Percentiles rank a stretch among this genome's conserved stretches.
Conservation (phyloP, 2,329 filamentous ascomycete species). For the Colletotrichum siamense region DNA sequence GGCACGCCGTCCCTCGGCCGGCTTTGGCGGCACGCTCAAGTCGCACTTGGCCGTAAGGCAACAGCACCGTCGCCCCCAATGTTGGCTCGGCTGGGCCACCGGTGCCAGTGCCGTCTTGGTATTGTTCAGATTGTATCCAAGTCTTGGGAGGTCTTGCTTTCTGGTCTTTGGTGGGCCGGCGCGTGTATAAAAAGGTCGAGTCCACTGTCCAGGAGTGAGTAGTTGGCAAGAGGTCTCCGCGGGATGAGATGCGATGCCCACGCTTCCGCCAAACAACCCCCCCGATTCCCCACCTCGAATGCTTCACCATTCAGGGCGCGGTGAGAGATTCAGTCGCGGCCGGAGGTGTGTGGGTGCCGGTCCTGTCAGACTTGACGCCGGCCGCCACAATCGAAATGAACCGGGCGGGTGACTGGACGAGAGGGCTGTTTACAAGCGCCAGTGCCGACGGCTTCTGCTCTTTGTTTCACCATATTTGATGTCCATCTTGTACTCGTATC, state of each 20-base stretch:
- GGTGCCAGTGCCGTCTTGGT: conserved; percentile 1
- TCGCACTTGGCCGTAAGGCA: background rate
- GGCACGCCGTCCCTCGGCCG: background rate
- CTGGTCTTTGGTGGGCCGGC: background rate
- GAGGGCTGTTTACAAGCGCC: background rate
- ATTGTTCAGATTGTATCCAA: background rate
- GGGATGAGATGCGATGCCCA: background rate
- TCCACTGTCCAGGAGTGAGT: background rate
- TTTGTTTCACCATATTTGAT: background rate
- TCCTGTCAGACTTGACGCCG: background rate
- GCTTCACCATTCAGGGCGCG: background rate
- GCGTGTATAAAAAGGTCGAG: background rate
- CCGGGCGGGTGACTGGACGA: background rate
- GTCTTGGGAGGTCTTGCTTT: background rate
- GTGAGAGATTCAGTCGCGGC: background rate
- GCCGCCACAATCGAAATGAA: background rate
- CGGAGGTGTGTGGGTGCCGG: background rate
- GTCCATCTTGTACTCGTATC: background rate
- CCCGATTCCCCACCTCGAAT: background rate
- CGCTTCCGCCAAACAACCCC: background rate
- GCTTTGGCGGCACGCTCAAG: conserved; percentile 7
- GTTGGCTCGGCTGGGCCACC: background rate
- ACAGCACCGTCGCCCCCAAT: background rate
- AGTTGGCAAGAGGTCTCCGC: background rate
- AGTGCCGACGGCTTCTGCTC: background rate